These are phyloP conservation scores for Cokeromyces recurvatus DNA, from an alignment of 371 early-diverging fungal species.

Conservation along the genomic window DNA sequence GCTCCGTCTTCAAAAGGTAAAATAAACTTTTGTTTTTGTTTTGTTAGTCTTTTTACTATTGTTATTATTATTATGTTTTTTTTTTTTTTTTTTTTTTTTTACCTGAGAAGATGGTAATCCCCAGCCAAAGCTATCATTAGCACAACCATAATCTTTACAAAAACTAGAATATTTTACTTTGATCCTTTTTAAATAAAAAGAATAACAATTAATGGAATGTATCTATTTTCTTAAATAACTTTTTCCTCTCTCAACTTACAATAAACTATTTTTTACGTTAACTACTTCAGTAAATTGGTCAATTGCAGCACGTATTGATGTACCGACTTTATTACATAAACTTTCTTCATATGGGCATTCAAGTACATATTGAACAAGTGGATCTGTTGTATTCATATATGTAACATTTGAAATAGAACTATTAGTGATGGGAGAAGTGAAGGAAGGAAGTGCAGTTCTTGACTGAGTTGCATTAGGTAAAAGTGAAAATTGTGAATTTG, in stretches of 20 bases:
- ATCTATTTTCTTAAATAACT: too few relatives aligned
- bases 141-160: constrained; percentile 30
- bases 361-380: constrained; percentile 21
- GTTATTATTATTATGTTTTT: too few relatives aligned
- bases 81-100: constrained; percentile 1
- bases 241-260: too few relatives aligned
- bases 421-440: too few relatives aligned
- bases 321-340: constrained; percentile 33
- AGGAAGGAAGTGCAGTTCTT: too few relatives aligned
- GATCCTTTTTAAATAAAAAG: constrained; percentile 12
- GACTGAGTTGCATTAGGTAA: too few relatives aligned
- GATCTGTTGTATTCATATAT: constrained; percentile 21
- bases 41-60: background rate
- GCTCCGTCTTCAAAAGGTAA: constrained; percentile 45
- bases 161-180: constrained; percentile 26
- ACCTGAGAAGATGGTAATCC: constrained; percentile 40
- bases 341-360: constrained; percentile 22
- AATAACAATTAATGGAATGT: too few relatives aligned
- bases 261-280: constrained; percentile 29
- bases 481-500: background rate
- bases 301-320: constrained; percentile 30
- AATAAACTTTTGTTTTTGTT: too few relatives aligned
- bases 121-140: constrained; percentile 38
- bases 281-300: constrained; percentile 33
- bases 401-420: too few relatives aligned